A percentile compares a stretch with the other conserved stretches of the same genome.
Evolutionary conservation across 1,284 basidiomycete species (phyloP).

Genomic region (Ceratobasidium sp.): DNA sequence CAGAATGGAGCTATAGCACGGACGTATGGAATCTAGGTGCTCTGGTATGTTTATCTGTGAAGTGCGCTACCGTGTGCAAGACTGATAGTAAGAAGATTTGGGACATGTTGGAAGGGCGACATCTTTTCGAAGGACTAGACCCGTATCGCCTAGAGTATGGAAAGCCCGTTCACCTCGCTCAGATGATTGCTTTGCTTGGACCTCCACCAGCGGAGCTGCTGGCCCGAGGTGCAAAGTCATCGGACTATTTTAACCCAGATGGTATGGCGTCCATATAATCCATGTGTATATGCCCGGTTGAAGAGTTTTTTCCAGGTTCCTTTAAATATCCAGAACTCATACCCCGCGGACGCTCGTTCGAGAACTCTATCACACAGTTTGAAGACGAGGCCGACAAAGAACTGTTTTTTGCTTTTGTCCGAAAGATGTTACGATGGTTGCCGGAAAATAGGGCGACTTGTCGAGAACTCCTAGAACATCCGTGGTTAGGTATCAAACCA

Average conservation of each 20-base stretch:
- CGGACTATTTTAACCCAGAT: background rate
- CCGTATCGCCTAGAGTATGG: background rate
- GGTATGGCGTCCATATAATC: background rate
- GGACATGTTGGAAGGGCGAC: conserved; percentile 4
- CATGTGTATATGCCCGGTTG: too few relatives aligned
- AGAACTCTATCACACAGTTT: background rate
- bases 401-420: conserved; percentile 16
- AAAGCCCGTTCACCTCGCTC: background rate
- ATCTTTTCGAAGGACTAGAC: background rate
- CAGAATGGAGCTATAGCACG: background rate
- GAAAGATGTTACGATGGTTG: conserved; percentile 16
- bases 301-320: background rate
- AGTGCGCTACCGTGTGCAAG: background rate
- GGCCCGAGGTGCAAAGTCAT: background rate
- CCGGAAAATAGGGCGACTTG: conserved; percentile 6
- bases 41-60: background rate
- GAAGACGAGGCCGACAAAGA: background rate
- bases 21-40: conserved; percentile 30
- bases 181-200: conserved; percentile 8
- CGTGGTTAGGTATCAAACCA: conserved; percentile 7
- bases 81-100: background rate
- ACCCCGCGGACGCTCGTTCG: background rate
- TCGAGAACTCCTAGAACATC: conserved; percentile 3
- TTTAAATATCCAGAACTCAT: background rate
- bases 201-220: conserved; percentile 8